Percentiles rank a stretch among this genome's conserved stretches.
Conservation (phyloP, 176 grass and related monocot species). For the Carex kokanica region DNA sequence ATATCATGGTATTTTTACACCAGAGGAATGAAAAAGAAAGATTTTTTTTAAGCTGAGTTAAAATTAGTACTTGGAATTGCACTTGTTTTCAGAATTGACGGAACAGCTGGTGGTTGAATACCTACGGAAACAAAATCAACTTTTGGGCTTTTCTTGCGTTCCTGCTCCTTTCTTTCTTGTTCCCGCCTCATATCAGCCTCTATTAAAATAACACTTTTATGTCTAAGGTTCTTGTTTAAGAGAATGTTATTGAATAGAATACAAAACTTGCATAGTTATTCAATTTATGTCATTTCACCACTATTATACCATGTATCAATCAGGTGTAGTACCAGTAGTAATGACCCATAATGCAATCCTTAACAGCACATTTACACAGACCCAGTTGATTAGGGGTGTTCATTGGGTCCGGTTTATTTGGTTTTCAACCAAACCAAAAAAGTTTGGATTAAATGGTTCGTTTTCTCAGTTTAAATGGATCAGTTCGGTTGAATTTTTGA, state of each 20-base stretch:
- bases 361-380: too few relatives aligned
- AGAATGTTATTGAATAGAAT: slow-evolving; percentile 3
- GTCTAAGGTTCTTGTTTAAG: slow-evolving; percentile 8
- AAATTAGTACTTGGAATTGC: slow-evolving; percentile 42
- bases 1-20: not conserved
- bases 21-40: not conserved
- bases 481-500: too few relatives aligned
- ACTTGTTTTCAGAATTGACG: slow-evolving; percentile 45
- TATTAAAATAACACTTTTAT: slow-evolving; percentile 30
- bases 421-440: too few relatives aligned
- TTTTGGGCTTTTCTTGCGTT: slow-evolving; percentile 73
- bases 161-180: slow-evolving; percentile 78
- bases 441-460: too few relatives aligned
- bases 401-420: too few relatives aligned
- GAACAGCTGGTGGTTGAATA: slow-evolving; percentile 42
- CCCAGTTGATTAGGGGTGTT: too few relatives aligned
- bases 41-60: not conserved
- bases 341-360: too few relatives aligned
- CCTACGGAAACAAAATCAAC: slow-evolving; percentile 73
- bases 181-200: slow-evolving; percentile 91
- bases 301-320: too few relatives aligned
- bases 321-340: too few relatives aligned
- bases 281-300: too few relatives aligned
- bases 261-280: too few relatives aligned
- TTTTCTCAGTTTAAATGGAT: too few relatives aligned